Base-by-base conservation (phyloP, 208 protist species). In the Trypanosoma congolense region DNA sequence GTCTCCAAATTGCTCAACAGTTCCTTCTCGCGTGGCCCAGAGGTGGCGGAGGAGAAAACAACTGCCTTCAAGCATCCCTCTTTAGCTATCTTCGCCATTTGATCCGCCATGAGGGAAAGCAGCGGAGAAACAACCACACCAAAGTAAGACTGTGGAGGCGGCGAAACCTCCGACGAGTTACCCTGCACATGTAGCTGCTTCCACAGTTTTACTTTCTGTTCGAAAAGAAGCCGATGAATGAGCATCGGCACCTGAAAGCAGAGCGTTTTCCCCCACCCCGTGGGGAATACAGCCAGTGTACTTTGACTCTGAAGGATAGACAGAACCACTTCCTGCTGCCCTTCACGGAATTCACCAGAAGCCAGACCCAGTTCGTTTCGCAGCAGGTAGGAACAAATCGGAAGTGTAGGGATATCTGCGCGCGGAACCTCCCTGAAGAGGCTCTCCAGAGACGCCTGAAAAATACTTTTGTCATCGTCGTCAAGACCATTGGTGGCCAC, bases 221-320 rank as follows among this genome's bases (percentile, higher is more conserved):
- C 35, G 35, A 83, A 82, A 4, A 95, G 69, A 0, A 89, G 65
- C 0, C 85, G 70, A 46, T 90, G 75, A 0, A 94, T 75, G 9
- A 96, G 77, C 56, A 96, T 96, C 1, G 96, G 90, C 48, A 98
- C 87, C 70, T 97, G 93, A 65, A 96, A 98, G 64, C 84, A 96
- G 26, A 98, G 77, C 1, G 89, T 97, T 63, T 98, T 98, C 2
- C 97, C 96, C 70, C 82, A 95, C n/a, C 97, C 96, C 0, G 96
- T 98, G 4, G 96, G 93, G 44, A 92, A 87, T 21, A 98, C 66
- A 1, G 90, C 80, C 21, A 98, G 84, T n/a, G 90, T 90, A 54
- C 65, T 75, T n/a, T 48, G 36, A 1, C 80, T 70, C 14, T 70
- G 61, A 21, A 96, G 57, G 12, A 91, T 60, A 4, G 75, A 77